Conservation (phyloP, 495 filamentous ascomycete genomes). For the Penicillium fimorum region DNA sequence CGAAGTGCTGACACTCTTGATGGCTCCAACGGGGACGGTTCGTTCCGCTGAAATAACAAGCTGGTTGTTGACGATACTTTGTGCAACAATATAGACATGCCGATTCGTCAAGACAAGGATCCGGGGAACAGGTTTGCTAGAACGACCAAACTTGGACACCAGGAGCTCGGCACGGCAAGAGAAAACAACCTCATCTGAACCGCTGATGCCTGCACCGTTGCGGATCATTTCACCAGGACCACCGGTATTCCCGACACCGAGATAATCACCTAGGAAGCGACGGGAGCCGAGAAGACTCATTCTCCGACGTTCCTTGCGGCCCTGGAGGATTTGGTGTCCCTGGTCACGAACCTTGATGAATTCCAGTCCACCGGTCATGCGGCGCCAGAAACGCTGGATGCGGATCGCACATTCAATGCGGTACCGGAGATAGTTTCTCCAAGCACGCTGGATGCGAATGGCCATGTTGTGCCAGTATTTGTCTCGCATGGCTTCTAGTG, state of each 20-base stretch:
- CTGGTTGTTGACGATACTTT: conserved; percentile 79
- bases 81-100: conserved; percentile 83
- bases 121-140: conserved; percentile 86
- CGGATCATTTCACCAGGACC: conserved; percentile 83
- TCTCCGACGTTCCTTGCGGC: conserved; percentile 84
- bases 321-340: conserved; percentile 79
- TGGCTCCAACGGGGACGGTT: conserved; percentile 75
- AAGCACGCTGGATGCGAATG: conserved; percentile 93
- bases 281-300: conserved; percentile 88
- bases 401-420: conserved; percentile 87
- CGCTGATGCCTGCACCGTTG: conserved; percentile 61
- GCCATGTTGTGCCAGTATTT: conserved; percentile 99
- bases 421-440: conserved; percentile 93
- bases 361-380: conserved; percentile 81
- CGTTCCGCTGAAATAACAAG: conserved; percentile 76
- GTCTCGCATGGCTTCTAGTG: conserved; percentile 95
- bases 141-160: conserved; percentile 91
- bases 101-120: conserved; percentile 82
- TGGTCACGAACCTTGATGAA: conserved; percentile 84
- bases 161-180: conserved; percentile 87
- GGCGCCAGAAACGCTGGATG: conserved; percentile 94
- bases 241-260: conserved; percentile 76
- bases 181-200: conserved; percentile 75
- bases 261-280: conserved; percentile 92
- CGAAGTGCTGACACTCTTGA: conserved; percentile 80